Evolutionary conservation across 139 green algal genomes (phyloP).

Genomic region (Coccomyxa sp.): DNA sequence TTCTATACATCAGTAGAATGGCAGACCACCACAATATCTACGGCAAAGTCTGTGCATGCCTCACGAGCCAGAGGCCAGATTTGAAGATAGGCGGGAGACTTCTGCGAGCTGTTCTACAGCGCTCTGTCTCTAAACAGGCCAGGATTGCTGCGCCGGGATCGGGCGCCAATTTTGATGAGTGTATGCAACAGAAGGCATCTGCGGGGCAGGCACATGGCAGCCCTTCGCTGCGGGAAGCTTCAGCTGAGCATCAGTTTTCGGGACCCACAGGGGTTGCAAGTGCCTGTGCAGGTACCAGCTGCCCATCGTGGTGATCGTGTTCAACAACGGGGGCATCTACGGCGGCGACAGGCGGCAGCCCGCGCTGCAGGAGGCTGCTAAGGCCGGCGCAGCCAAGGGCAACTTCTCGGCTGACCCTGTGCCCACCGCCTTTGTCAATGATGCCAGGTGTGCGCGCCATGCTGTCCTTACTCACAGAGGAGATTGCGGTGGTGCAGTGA

Average conservation of each 20-base stretch:
- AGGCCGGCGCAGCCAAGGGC: conserved; percentile 23
- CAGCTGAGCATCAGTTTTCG: not conserved
- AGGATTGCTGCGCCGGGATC: too few relatives aligned
- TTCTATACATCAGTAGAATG: not conserved
- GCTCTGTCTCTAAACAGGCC: not conserved
- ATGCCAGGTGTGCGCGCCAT: conserved; percentile 15
- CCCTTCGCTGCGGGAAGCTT: too few relatives aligned
- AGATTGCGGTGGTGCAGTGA: not conserved
- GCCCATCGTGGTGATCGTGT: conserved; percentile 63
- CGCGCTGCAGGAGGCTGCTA: conserved; percentile 28
- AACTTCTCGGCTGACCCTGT: conserved; percentile 52
- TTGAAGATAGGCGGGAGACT: too few relatives aligned
- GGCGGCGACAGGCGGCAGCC: conserved; percentile 61
- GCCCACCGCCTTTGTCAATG: conserved; percentile 68
- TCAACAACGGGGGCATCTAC: conserved; percentile 86
- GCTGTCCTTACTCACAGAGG: not conserved
- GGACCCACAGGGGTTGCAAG: not conserved
- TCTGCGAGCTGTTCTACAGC: not conserved
- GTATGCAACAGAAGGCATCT: not conserved
- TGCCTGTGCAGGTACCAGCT: conserved; percentile 58
- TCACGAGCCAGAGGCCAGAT: too few relatives aligned
- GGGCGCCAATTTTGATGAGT: not conserved
- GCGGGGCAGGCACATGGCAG: too few relatives aligned
- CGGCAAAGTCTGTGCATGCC: not conserved
- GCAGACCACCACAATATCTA: not conserved